These are phyloP conservation scores for Leptoxyphium fumago DNA, from an alignment of 2,329 filamentous ascomycete species.

Conservation along the genomic window DNA sequence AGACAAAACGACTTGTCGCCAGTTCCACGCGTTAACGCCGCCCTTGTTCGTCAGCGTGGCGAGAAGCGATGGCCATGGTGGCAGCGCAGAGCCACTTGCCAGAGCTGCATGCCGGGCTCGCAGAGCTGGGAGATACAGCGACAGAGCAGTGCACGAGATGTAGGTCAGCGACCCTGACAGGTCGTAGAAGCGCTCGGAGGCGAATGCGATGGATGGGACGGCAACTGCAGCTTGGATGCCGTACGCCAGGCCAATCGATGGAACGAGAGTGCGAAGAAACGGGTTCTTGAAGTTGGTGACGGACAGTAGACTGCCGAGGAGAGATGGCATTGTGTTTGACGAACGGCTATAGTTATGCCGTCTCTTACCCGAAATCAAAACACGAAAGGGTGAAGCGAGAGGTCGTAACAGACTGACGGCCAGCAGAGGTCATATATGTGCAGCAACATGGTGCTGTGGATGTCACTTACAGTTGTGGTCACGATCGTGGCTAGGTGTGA, in stretches of 20 bases:
- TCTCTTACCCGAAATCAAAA: too few species aligned
- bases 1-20: conserved; percentile 44
- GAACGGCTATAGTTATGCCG: too few species aligned
- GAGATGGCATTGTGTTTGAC: conserved; percentile 14
- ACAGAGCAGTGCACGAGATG: conserved; percentile 47
- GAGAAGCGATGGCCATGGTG: conserved; percentile 33
- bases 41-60: conserved; percentile 29
- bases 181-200: conserved; percentile 55
- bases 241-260: conserved; percentile 46
- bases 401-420: neutral
- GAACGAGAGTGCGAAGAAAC: conserved; percentile 47
- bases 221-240: conserved; percentile 48
- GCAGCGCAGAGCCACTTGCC: conserved; percentile 24
- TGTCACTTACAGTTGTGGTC: too few species aligned
- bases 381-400: too few species aligned
- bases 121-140: conserved; percentile 45
- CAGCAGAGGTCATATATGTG: neutral
- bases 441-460: neutral
- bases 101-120: conserved; percentile 37
- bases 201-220: conserved; percentile 43
- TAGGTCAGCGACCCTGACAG: conserved; percentile 52
- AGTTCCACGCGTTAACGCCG: conserved; percentile 37
- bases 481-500: too few species aligned
- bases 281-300: conserved; percentile 47
- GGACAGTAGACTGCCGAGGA: conserved; percentile 38